phyloP scores from a whole-genome alignment of 495 filamentous ascomycete genomes.

The Rostrohypoxylon terebratum region DNA sequence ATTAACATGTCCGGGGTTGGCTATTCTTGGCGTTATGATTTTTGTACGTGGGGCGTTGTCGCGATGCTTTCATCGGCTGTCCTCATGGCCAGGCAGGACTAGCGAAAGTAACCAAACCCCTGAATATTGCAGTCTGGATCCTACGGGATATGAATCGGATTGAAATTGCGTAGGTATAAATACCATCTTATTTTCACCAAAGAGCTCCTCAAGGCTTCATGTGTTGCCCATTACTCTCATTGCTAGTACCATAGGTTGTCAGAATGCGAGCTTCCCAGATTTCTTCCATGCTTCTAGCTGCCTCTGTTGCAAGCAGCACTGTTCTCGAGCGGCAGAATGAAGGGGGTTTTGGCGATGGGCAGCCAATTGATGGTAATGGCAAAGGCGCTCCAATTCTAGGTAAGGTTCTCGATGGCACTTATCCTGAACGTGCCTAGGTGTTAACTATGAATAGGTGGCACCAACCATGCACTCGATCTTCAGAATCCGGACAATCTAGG shows the following conservation, averaged over 20 bases:
- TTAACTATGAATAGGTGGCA: slow-evolving; percentile 54
- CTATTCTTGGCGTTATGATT: slow-evolving; percentile 15
- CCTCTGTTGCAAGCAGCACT: slow-evolving; percentile 28
- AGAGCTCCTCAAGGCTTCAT: background rate
- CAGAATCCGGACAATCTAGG: slow-evolving; percentile 72
- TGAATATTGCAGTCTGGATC: slow-evolving; percentile 16
- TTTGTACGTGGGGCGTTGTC: slow-evolving; percentile 5
- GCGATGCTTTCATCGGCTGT: background rate
- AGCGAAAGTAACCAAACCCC: background rate
- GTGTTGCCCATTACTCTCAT: background rate
- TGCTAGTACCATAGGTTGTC: background rate
- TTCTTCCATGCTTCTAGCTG: slow-evolving; percentile 41
- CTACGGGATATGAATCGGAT: slow-evolving; percentile 17
- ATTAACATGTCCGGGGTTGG: slow-evolving; percentile 25
- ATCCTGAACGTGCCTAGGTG: slow-evolving; percentile 19
- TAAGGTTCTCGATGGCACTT: slow-evolving; percentile 44
- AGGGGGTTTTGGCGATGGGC: slow-evolving; percentile 58
- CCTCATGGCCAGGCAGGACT: slow-evolving; percentile 8
- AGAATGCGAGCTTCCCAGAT: slow-evolving; percentile 44
- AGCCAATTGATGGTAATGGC: slow-evolving; percentile 66
- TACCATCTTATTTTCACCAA: background rate
- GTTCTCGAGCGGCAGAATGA: slow-evolving; percentile 46
- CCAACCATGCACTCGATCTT: slow-evolving; percentile 63
- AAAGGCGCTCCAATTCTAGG: slow-evolving; percentile 68
- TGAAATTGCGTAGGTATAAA: slow-evolving; percentile 19